Evolutionary conservation across 164 flowering plant genomes (phyloP).

Genomic region (Liriodendron chinense): DNA sequence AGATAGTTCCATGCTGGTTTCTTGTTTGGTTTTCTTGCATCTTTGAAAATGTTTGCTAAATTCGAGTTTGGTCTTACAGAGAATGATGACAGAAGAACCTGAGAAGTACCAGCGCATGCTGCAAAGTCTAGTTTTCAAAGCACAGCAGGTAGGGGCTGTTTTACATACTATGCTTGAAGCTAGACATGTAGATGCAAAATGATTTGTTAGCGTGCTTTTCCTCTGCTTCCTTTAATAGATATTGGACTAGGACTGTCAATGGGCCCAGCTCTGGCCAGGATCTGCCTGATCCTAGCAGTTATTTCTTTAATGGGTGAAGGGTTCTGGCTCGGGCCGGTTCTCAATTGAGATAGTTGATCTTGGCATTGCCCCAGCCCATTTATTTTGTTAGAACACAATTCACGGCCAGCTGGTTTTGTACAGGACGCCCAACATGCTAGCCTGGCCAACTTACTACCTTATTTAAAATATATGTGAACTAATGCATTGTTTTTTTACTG

Average conservation of each 20-base stretch:
- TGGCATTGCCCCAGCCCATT: too few relatives aligned
- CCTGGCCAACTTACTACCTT: background rate
- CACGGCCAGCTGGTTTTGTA: too few relatives aligned
- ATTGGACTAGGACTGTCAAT: background rate
- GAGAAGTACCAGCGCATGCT: constrained; percentile 88
- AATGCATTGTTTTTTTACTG: background rate
- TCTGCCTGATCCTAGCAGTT: too few relatives aligned
- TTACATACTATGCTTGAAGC: background rate
- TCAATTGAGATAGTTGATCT: too few relatives aligned
- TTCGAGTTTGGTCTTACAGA: constrained; percentile 42
- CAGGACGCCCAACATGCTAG: too few relatives aligned
- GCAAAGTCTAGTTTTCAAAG: constrained; percentile 80
- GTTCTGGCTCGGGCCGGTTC: too few relatives aligned
- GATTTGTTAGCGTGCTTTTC: background rate
- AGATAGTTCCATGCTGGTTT: background rate
- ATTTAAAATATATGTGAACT: background rate
- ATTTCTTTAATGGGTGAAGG: too few relatives aligned
- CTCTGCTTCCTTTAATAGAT: background rate
- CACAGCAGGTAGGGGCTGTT: constrained; percentile 74
- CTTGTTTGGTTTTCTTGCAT: constrained; percentile 4
- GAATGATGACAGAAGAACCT: constrained; percentile 97
- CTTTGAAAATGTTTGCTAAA: constrained; percentile 7
- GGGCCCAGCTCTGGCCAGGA: too few relatives aligned
- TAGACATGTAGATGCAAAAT: background rate
- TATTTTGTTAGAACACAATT: too few relatives aligned